Percentiles rank a stretch among this genome's conserved stretches.
These are phyloP conservation scores for Filobasidium floriforme DNA, from an alignment of 768 basidiomycete genomes.

Conservation along the genomic window DNA sequence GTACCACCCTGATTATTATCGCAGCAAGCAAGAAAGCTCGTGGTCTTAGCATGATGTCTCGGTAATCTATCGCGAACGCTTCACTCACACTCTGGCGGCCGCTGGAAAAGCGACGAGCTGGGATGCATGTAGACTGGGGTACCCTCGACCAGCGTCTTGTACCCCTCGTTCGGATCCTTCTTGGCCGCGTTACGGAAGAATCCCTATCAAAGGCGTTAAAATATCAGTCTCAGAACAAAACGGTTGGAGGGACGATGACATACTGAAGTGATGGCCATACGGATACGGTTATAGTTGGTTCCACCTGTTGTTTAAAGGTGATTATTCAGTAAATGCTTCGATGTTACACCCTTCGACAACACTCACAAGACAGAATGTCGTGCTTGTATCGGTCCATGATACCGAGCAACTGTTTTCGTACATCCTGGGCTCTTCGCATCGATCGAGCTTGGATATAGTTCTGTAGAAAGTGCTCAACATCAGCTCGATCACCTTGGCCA, in stretches of 20 bases:
- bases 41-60: not conserved
- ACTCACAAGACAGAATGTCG: constrained; percentile 64
- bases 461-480: constrained; percentile 22
- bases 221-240: not conserved
- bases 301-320: constrained; percentile 47
- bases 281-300: constrained; percentile 81
- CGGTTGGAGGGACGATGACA: not conserved
- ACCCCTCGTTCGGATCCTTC: constrained; percentile 81
- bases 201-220: constrained; percentile 37
- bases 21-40: not conserved
- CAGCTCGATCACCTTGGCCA: not conserved
- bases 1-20: not conserved
- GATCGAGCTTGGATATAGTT: constrained; percentile 97
- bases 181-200: constrained; percentile 98
- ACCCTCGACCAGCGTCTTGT: constrained; percentile 55
- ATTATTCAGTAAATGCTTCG: not conserved
- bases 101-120: constrained; percentile 78
- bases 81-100: constrained; percentile 71
- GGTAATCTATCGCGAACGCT: constrained; percentile 54
- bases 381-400: constrained; percentile 99
- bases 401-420: constrained; percentile 90
- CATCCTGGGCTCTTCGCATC: constrained; percentile 95
- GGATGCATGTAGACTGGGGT: constrained; percentile 99
- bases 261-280: constrained; percentile 54
- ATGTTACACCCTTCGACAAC: not conserved